Conservation (phyloP, 2,329 filamentous ascomycete genomes). For the Aspergillus niger region DNA sequence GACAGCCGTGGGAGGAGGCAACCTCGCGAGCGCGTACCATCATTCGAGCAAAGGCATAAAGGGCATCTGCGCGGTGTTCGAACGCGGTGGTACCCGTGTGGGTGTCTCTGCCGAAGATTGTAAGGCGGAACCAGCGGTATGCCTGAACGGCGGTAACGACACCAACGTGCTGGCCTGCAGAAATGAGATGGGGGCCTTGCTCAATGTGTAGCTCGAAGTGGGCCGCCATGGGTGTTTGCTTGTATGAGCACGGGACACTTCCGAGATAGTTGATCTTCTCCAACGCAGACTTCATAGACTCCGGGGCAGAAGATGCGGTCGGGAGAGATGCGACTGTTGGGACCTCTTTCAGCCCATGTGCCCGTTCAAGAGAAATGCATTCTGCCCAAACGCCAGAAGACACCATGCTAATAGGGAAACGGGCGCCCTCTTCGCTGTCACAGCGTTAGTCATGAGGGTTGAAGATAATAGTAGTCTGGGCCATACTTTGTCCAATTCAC, state of each 20-base stretch:
- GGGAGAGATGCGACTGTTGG: constrained; percentile 47
- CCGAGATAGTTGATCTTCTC: constrained; percentile 73
- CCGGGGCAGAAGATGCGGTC: constrained; percentile 54
- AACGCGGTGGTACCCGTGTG: constrained; percentile 77
- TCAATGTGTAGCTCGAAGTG: constrained; percentile 87
- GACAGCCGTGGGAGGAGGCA: constrained; percentile 60
- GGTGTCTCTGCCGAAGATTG: constrained; percentile 66
- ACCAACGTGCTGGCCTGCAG: constrained; percentile 63
- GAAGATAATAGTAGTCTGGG: background rate
- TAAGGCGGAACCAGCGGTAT: constrained; percentile 72
- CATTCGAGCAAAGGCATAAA: constrained; percentile 67
- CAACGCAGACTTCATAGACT: constrained; percentile 69
- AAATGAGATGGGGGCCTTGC: constrained; percentile 75
- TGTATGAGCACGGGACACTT: constrained; percentile 56
- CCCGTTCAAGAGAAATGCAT: constrained; percentile 63
- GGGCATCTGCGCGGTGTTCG: constrained; percentile 65
- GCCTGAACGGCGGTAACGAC: constrained; percentile 73
- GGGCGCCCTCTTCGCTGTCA: constrained; percentile 72
- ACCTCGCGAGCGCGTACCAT: constrained; percentile 67
- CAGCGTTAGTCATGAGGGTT: constrained; percentile 16
- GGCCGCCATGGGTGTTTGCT: constrained; percentile 66
- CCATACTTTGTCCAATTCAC: constrained; percentile 58
- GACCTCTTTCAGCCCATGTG: constrained; percentile 65
- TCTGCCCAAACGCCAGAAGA: constrained; percentile 76
- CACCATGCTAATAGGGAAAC: constrained; percentile 75